phyloP scores from a whole-genome alignment of 179 eudicot genomes.

The Silene noctiflora region DNA sequence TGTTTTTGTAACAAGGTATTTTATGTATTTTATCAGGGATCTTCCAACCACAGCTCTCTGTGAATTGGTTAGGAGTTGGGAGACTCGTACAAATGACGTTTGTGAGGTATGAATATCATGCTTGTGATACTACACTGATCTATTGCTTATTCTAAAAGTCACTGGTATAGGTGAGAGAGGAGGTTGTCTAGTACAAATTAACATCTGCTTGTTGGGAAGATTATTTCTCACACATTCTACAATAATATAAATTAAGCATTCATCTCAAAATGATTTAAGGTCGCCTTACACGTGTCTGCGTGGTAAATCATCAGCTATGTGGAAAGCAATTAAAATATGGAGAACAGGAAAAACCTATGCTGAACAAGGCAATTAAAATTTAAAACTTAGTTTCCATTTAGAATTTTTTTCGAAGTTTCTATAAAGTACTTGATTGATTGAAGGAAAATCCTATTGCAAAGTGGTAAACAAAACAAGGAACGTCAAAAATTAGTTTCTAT shows the following conservation, averaged over 20 bases:
- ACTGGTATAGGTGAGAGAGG: background rate
- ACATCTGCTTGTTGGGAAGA: background rate
- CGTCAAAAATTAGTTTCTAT: no score
- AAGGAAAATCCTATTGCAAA: no score
- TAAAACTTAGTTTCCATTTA: no score
- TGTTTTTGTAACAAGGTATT: background rate
- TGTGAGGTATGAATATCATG: constrained; percentile 49
- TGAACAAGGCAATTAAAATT: no score
- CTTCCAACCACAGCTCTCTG: constrained; percentile 46
- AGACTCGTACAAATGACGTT: constrained; percentile 44
- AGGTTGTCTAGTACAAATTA: constrained; percentile 1
- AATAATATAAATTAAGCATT: background rate
- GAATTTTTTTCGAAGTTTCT: no score
- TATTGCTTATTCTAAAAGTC: constrained; percentile 5
- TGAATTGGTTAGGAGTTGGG: constrained; percentile 70
- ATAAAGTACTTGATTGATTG: no score
- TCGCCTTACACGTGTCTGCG: background rate
- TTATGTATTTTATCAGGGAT: constrained; percentile 47
- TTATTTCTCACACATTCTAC: background rate
- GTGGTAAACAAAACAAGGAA: no score
- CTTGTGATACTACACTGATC: constrained; percentile 9
- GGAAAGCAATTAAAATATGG: background rate
- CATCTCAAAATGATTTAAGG: background rate
- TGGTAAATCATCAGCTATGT: background rate
- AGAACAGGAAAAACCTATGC: background rate